phyloP scores from a whole-genome alignment of 2,329 filamentous ascomycete genomes.

The Clonostachys solani region DNA sequence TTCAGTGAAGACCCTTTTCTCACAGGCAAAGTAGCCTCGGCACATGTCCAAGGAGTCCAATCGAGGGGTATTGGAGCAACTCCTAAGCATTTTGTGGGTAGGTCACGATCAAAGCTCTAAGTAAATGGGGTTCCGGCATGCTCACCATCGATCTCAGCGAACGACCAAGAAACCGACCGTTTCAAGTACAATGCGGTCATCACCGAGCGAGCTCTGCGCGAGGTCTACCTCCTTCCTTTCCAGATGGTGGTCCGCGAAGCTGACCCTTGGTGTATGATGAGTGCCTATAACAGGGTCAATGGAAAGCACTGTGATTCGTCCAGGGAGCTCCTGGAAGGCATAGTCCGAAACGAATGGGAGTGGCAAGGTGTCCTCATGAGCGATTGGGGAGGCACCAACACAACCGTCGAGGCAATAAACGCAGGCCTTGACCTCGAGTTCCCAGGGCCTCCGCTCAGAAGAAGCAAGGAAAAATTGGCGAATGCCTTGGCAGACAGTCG shows the following conservation, averaged over 20 bases:
- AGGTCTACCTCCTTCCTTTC: conserved; percentile 30
- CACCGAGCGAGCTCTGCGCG: conserved; percentile 27
- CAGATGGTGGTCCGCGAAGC: conserved; percentile 25
- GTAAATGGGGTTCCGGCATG: conserved; percentile 12
- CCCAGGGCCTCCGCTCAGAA: conserved; percentile 21
- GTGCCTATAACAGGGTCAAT: conserved; percentile 32
- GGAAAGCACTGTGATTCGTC: conserved; percentile 22
- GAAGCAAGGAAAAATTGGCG: conserved; percentile 3
- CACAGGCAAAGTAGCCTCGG: conserved; percentile 56
- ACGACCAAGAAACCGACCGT: conserved; percentile 23
- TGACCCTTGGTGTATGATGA: conserved; percentile 28
- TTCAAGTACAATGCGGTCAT: conserved; percentile 24
- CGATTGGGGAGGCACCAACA: conserved; percentile 23
- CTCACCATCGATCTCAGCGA: neutral
- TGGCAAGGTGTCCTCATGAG: conserved; percentile 7
- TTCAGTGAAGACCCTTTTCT: conserved; percentile 70
- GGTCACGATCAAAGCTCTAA: conserved; percentile 3
- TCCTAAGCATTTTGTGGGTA: conserved; percentile 13
- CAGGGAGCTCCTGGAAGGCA: conserved; percentile 1
- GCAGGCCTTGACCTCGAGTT: conserved; percentile 16
- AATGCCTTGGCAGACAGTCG: neutral
- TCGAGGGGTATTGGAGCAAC: conserved; percentile 5
- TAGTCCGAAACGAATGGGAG: conserved; percentile 5
- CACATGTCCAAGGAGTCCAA: conserved; percentile 30
- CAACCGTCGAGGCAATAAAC: conserved; percentile 21